A percentile compares a stretch with the other conserved stretches of the same genome.
phyloP scores from a whole-genome alignment of 2,329 filamentous ascomycete genomes.

The Clonostachys sp. region DNA sequence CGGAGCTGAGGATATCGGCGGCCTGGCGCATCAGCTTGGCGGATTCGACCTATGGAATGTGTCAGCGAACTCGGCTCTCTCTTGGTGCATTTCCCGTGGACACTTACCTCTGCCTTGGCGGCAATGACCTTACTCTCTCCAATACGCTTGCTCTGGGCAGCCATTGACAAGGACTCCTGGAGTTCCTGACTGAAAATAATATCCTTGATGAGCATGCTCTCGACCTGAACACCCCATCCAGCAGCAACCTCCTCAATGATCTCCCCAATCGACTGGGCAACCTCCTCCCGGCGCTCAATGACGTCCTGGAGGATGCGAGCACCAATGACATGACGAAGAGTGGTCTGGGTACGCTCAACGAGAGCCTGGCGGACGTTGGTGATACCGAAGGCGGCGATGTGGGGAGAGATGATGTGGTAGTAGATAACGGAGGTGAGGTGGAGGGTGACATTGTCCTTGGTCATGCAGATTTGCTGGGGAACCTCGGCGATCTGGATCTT shows the following conservation, averaged over 20 bases:
- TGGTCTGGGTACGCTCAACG: conserved; percentile 96
- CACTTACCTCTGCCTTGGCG: conserved; percentile 73
- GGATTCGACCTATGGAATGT: conserved; percentile 64
- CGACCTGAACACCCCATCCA: conserved; percentile 93
- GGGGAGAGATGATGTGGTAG: conserved; percentile 93
- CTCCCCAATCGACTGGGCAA: conserved; percentile 90
- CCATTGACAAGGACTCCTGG: conserved; percentile 96
- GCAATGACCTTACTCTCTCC: conserved; percentile 98
- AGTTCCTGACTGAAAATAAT: conserved; percentile 96
- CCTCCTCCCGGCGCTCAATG: conserved; percentile 95
- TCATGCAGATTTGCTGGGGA: conserved; percentile 96
- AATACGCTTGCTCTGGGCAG: conserved; percentile 95
- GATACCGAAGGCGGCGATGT: conserved; percentile 97
- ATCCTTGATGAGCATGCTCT: conserved; percentile 99
- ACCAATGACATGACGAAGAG: conserved; percentile 92
- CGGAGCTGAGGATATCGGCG: conserved; percentile 86
- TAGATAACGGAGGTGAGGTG: conserved; percentile 96
- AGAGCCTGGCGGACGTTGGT: conserved; percentile 93
- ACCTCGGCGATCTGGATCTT: conserved; percentile 99
- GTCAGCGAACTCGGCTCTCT: background rate
- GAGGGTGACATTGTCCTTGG: conserved; percentile 96
- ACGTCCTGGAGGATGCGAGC: conserved; percentile 95
- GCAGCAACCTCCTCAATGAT: conserved; percentile 95
- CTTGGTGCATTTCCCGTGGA: background rate
- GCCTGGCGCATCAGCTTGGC: conserved; percentile 93